Percentiles rank a stretch among this genome's conserved stretches.
These are phyloP conservation scores for Panicum miliaceum DNA, from an alignment of 176 grass and related monocot genomes.

Conservation along the genomic window DNA sequence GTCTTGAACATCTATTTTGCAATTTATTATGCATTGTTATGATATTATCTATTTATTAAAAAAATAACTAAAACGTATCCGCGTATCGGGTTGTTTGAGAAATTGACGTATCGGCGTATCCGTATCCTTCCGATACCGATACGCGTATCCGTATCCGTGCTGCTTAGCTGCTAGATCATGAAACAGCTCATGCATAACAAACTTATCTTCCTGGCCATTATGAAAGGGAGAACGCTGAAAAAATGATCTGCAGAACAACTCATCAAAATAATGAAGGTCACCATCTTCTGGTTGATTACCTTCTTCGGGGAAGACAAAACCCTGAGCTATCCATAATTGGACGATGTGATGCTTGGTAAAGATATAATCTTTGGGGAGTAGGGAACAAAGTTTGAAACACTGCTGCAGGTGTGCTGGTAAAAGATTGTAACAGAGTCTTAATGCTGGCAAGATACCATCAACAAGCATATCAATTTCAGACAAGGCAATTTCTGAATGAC, in stretches of 20 bases:
- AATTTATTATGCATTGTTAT: too few relatives aligned
- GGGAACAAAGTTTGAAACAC: background rate
- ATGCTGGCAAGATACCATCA: background rate
- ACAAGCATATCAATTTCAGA: background rate
- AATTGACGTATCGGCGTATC: too few relatives aligned
- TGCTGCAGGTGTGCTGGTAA: background rate
- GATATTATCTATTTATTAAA: too few relatives aligned
- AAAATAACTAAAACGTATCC: too few relatives aligned
- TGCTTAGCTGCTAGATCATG: background rate
- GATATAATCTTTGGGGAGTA: background rate
- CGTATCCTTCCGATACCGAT: too few relatives aligned
- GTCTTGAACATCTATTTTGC: too few relatives aligned
- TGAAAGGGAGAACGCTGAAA: background rate
- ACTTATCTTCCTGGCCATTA: background rate
- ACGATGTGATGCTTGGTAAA: background rate
- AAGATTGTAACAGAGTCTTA: background rate
- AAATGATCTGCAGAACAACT: background rate
- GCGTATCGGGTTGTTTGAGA: too few relatives aligned
- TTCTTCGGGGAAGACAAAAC: background rate
- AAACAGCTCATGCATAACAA: slow-evolving; percentile 8
- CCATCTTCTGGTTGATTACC: background rate
- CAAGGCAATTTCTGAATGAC: background rate
- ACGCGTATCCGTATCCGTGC: too few relatives aligned
- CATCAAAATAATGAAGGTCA: background rate
- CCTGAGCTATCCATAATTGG: background rate